Conservation (phyloP, 768 basidiomycete species). For the Naematelia aurantialba region DNA sequence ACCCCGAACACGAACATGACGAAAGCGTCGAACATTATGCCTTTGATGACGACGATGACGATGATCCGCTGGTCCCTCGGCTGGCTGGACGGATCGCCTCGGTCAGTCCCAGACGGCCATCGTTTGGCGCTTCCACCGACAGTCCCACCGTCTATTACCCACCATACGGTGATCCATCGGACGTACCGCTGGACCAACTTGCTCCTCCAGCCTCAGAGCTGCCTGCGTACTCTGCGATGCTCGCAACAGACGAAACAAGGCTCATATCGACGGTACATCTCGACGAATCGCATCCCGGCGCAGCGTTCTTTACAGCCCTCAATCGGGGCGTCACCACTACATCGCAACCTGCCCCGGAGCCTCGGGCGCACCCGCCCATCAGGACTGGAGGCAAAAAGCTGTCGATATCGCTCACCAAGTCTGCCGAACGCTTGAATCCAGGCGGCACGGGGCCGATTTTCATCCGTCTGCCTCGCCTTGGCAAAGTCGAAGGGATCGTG, state of each 20-base stretch:
- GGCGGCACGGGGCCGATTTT: conserved; percentile 36
- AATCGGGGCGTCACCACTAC: conserved; percentile 9
- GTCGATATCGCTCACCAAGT: conserved; percentile 21
- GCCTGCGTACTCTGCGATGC: conserved; percentile 36
- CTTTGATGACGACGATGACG: conserved; percentile 27
- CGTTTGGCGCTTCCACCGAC: conserved; percentile 2
- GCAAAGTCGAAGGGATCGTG: conserved; percentile 31
- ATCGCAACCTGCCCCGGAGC: conserved; percentile 7
- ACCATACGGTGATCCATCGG: not conserved
- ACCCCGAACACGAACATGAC: conserved; percentile 7
- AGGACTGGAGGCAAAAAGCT: conserved; percentile 36
- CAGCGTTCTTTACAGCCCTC: conserved; percentile 34
- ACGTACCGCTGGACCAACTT: conserved; percentile 20
- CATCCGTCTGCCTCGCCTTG: conserved; percentile 26
- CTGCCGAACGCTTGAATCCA: conserved; percentile 26
- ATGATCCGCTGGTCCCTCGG: conserved; percentile 37
- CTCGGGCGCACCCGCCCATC: conserved; percentile 8
- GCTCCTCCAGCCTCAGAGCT: conserved; percentile 23
- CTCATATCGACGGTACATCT: conserved; percentile 43
- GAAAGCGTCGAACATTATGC: not conserved
- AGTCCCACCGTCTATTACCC: not conserved
- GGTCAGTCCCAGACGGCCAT: conserved; percentile 11
- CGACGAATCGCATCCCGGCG: conserved; percentile 37
- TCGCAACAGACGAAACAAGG: conserved; percentile 32
- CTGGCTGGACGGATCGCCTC: conserved; percentile 5